phyloP scores from a whole-genome alignment of 306 rosid species.

The Parietaria judaica region DNA sequence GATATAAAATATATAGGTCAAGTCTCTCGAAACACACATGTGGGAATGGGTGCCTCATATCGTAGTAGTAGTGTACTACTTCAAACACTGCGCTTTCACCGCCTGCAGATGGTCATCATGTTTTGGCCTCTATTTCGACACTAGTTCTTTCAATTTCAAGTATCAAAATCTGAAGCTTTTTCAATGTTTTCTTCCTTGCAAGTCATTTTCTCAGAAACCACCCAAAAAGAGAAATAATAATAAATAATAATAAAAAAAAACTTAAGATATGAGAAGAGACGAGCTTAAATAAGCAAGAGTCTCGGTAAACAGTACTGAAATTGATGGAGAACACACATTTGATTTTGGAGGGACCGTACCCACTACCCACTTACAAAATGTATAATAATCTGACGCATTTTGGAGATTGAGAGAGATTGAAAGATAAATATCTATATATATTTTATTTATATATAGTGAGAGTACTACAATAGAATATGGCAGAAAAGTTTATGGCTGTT shows the following conservation, averaged over 20 bases:
- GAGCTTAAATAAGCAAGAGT: conserved; percentile 12
- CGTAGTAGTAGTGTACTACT: no score
- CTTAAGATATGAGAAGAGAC: conserved; percentile 18
- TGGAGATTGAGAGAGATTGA: background rate
- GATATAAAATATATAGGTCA: background rate
- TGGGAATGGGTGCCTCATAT: conserved; percentile 16
- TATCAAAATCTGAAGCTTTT: conserved; percentile 20
- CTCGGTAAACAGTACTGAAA: conserved; percentile 21
- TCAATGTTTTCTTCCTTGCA: conserved; percentile 19
- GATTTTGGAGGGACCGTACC: conserved; percentile 16
- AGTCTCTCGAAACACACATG: conserved; percentile 1
- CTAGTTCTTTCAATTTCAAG: conserved; percentile 21
- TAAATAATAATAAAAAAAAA: background rate
- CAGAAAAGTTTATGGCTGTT: conserved; percentile 22
- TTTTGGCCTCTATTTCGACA: conserved; percentile 19
- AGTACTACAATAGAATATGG: conserved; percentile 9
- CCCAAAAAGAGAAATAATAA: background rate
- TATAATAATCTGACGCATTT: conserved; percentile 3
- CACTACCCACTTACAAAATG: conserved; percentile 23
- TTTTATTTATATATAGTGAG: background rate
- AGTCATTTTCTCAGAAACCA: conserved; percentile 29
- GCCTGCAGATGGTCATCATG: conserved; percentile 11
- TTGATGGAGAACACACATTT: conserved; percentile 15
- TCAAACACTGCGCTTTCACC: conserved; percentile 6
- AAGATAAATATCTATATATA: background rate